Base-by-base conservation (phyloP, 257 asterid genomes). In the Nicotiana paniculata region DNA sequence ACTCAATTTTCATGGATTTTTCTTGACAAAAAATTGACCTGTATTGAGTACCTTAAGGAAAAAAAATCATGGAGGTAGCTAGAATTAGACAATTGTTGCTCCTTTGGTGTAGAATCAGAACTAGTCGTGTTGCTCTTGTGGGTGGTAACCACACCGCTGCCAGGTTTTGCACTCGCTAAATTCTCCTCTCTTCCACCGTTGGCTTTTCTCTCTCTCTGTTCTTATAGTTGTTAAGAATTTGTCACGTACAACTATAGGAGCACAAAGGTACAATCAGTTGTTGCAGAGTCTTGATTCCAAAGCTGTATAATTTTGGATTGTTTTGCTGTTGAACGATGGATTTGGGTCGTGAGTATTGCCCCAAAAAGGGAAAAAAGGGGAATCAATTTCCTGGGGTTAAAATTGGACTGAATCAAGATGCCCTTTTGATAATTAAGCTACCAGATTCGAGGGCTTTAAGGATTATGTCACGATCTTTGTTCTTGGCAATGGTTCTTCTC, bases 71-170 rank as follows among this genome's bases (percentile, higher is more conserved):
- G 98, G 97, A 94, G 87, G n/a, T 92, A 57, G 88, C 86, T 39
- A 89, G 97, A 77, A 89, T 94, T 63, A 88, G 87, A 89, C 85
- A 89, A 21, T 79, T 94, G 84, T 46, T 92, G 87, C 86, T 88
- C 82, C 96, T 92, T 62, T 90, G 92, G 88, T 83, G 85, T 26
- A 81, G 86, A 57, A 75, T 78, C 21, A 87, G 87, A 90, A 88
- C 59, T 77, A 85, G 4, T 57, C 94, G 92, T 80, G 86, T 90
- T 61, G 91, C 90, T 86, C 95, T 94, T 81, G 90, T 92, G 88
- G 98, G 98, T 89, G 97, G 93, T 58, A 93, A 93, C 62, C 98
- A 92, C 91, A 92, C 98, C 83, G 96, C 97, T 65, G 82, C 98
- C 79, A 88, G 97, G 84, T 93, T 93, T 85, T 93, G 97, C 89